Base-by-base conservation (phyloP, 805 yeast genomes). In the Candida hispaniensis region DNA sequence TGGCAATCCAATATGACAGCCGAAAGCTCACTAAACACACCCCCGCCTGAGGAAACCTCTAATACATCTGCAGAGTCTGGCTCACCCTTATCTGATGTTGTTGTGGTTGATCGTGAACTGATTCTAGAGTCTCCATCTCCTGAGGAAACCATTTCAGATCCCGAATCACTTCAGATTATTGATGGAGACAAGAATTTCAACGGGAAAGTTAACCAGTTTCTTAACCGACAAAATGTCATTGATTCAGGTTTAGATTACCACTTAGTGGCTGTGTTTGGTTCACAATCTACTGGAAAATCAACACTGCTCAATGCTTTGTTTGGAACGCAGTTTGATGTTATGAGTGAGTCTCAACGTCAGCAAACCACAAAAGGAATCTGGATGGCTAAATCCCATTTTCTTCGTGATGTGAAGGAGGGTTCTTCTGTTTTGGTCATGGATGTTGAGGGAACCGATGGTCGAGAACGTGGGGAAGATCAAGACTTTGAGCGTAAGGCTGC, bases 391-490 rank as follows among this genome's bases (percentile, higher is more conserved):
- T 73, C 80, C 15, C 33, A 28, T 16, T 19, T 19, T 8, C 19
- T 34, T 5, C 26, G 26, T 12, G 20, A 19, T 4, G 26, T 30
- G 19, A 25, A 34, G 8, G 5, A 19, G 5, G 25, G 18, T 15
- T 11, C 14, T 12, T 18, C 30, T 3, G 63, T 83, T 7, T 67
- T 82, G 42, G 93, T 91, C 2, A 69, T 91, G 69, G 98, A 91
- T 53, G 97, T 91, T n/a, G 98, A 91, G 59, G 98, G 98, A 30
- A 86, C 96, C 1, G 98, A 91, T 60, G 97, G 98, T 30, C 70
- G 95, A 41, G 98, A 91, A 59, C 71, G 96, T 39, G 97, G 97
- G 15, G 98, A 91, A 49, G 97, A 91, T 57, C 96, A 91, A 58
- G 98, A 91, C 58, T 91, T 91, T 56, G 98, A 91, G 58, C 71